Evolutionary conservation across 2,329 filamentous ascomycete genomes (phyloP).

Genomic region (Elsinoe australis): DNA sequence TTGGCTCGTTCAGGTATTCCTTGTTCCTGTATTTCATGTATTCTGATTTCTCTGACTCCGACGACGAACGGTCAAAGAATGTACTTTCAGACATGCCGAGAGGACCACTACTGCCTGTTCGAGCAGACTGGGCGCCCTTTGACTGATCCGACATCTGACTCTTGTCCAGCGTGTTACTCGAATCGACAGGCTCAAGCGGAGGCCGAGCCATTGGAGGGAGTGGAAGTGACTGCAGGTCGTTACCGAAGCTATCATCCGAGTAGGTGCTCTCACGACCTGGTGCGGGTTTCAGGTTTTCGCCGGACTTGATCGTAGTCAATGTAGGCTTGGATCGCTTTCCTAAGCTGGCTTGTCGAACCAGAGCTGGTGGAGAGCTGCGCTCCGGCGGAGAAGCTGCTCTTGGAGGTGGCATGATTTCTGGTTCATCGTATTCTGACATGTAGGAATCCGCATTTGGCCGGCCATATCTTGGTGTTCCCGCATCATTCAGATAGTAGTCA

Average conservation of each 20-base stretch:
- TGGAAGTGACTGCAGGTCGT: slow-evolving; percentile 9
- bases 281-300: slow-evolving; percentile 27
- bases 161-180: slow-evolving; percentile 11
- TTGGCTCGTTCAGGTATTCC: slow-evolving; percentile 19
- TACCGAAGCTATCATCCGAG: slow-evolving; percentile 15
- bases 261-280: slow-evolving; percentile 10
- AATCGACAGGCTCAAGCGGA: slow-evolving; percentile 5
- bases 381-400: neutral
- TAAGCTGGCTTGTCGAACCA: slow-evolving; percentile 44
- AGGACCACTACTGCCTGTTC: slow-evolving; percentile 23
- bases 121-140: slow-evolving; percentile 16
- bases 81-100: slow-evolving; percentile 30
- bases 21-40: slow-evolving; percentile 21
- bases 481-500: slow-evolving; percentile 35
- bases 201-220: slow-evolving; percentile 3
- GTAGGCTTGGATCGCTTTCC: slow-evolving; percentile 42
- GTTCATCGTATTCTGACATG: slow-evolving; percentile 15
- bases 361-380: slow-evolving; percentile 26
- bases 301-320: slow-evolving; percentile 41
- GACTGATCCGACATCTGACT: slow-evolving; percentile 14
- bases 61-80: slow-evolving; percentile 29
- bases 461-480: neutral
- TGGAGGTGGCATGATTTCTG: slow-evolving; percentile 4
- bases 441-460: slow-evolving; percentile 14
- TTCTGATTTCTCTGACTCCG: slow-evolving; percentile 30